Conservation (phyloP, 2,329 filamentous ascomycete species). For the Neonectria neomacrospora region DNA sequence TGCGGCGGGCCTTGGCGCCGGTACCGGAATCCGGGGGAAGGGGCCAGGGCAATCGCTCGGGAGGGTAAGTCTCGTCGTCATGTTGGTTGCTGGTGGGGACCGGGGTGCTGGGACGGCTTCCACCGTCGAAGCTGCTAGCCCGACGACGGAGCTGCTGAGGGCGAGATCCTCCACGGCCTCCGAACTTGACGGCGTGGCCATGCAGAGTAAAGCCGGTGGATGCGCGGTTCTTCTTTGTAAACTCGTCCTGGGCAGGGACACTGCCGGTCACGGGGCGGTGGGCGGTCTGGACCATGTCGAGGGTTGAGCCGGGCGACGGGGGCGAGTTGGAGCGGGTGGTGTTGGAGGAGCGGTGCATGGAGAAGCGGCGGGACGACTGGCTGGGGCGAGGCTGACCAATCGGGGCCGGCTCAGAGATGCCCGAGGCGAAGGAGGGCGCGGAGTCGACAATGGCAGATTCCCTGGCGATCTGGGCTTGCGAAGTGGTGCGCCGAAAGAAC, state of each 20-base stretch:
- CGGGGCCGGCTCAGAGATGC: slow-evolving; percentile 42
- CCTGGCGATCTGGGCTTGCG: slow-evolving; percentile 44
- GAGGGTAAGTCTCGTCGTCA: slow-evolving; percentile 47
- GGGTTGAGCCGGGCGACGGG: slow-evolving; percentile 60
- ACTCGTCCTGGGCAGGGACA: slow-evolving; percentile 58
- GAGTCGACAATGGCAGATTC: slow-evolving; percentile 41
- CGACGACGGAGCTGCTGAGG: slow-evolving; percentile 47
- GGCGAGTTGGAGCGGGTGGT: slow-evolving; percentile 62
- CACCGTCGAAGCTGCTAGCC: slow-evolving; percentile 62
- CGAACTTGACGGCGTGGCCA: slow-evolving; percentile 61
- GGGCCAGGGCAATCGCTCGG: slow-evolving; percentile 64
- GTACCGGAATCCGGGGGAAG: slow-evolving; percentile 75
- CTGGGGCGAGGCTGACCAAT: slow-evolving; percentile 44
- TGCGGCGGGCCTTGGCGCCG: slow-evolving; percentile 80
- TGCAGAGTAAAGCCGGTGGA: slow-evolving; percentile 63
- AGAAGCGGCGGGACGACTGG: slow-evolving; percentile 54
- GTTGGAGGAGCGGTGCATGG: slow-evolving; percentile 57
- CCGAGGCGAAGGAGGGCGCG: slow-evolving; percentile 41
- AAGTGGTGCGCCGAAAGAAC: slow-evolving; percentile 59
- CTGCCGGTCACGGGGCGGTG: slow-evolving; percentile 40
- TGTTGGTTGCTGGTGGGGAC: slow-evolving; percentile 30
- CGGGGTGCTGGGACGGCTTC: slow-evolving; percentile 45
- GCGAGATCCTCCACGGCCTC: slow-evolving; percentile 43
- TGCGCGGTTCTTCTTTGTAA: slow-evolving; percentile 62
- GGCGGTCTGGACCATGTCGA: slow-evolving; percentile 54